Base-by-base conservation (phyloP, 2,329 filamentous ascomycete genomes). In the Phialemonium atrogriseum region DNA sequence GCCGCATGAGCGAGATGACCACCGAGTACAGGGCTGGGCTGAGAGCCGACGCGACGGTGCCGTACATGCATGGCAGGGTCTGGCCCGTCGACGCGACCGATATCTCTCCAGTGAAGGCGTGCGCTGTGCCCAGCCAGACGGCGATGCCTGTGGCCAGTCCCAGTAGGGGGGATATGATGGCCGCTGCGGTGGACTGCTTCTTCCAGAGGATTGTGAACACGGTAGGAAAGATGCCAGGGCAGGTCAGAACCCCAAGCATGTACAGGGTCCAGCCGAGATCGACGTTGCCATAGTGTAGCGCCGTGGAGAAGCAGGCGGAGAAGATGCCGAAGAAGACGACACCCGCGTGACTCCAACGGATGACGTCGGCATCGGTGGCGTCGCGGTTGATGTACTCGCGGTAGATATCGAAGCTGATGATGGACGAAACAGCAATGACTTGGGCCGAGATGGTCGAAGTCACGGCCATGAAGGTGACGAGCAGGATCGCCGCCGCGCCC, bases 381-480 rank as follows among this genome's bases (percentile, higher is more conserved):
- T 36, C 36, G 4, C 48, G 53, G 32, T 69, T 68, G 39, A 69
- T 52, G 37, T 72, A 70, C 11, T 60, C 59, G 0, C 65, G 55
- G 42, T 71, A 72, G 2, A 72, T 64, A 26, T 72, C 68, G 30
- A 71, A 73, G 27, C 59, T 65, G 29, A 72, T 60, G 30, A 72
- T 71, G 0, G 66, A 69, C 5, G 62, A 67, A 3, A 70, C 66
- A 1, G 68, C 65, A 28, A 72, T 70, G 2, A 71, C 59, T 26
- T 71, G 66, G 1, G 68, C 66, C 0, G 62, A 67, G 3, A 68
- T 56, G 0, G 66, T 70, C 1, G 63, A 69, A 2, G 79, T 84
- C n/a, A 84, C 77, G 3, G 80, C 81, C 80, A 85, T 84, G 60
- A 85, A 84, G 9, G 80, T 73, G 33, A 84, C 67, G 5, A 86